Conservation (phyloP, 2,329 filamentous ascomycete species). For the Trichoderma lentiforme region DNA sequence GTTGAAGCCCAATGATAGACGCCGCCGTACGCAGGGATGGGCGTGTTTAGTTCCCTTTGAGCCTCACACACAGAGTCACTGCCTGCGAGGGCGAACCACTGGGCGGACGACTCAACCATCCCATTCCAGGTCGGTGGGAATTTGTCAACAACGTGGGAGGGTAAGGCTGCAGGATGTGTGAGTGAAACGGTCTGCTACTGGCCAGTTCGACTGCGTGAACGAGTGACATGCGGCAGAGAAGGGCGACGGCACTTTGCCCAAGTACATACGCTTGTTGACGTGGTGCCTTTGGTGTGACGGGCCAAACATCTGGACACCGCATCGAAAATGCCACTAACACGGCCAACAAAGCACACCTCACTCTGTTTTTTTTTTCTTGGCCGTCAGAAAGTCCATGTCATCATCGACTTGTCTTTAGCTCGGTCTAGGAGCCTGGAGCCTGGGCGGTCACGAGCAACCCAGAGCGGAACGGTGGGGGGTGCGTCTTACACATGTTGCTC, state of each 20-base stretch:
- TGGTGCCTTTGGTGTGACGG: neutral
- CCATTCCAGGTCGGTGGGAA: constrained; percentile 7
- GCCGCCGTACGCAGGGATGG: neutral
- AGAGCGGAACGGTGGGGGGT: neutral
- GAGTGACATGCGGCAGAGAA: neutral
- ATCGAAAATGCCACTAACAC: neutral
- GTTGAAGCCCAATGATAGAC: neutral
- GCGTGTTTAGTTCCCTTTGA: neutral
- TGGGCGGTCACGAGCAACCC: constrained; percentile 6
- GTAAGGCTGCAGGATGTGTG: constrained; percentile 18
- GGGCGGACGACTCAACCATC: neutral
- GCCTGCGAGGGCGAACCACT: neutral
- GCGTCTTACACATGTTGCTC: neutral
- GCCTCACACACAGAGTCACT: neutral
- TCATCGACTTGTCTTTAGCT: constrained; percentile 2
- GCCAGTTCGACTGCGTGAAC: neutral
- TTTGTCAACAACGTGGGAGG: neutral
- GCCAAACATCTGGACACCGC: neutral
- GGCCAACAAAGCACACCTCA: neutral
- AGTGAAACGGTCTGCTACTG: neutral
- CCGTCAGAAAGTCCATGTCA: constrained; percentile 6
- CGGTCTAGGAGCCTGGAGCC: neutral
- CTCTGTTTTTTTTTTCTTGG: neutral
- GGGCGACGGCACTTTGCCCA: neutral
- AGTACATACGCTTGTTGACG: neutral